These are phyloP conservation scores for Mycena belliarum DNA, from an alignment of 768 basidiomycete genomes.

Conservation along the genomic window DNA sequence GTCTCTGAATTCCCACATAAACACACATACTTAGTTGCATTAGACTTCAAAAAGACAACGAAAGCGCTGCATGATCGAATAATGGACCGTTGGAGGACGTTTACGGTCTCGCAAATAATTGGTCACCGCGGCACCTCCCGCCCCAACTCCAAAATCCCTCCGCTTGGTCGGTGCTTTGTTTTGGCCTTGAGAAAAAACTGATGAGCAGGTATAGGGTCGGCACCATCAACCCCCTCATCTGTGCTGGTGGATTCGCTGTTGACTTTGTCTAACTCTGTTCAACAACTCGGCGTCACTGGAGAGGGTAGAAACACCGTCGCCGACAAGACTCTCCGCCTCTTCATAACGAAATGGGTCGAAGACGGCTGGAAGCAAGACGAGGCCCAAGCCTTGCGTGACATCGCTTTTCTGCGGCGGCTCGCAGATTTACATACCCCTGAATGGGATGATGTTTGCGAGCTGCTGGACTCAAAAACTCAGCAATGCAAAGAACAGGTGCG, in stretches of 20 bases:
- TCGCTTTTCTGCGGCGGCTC: constrained; percentile 50
- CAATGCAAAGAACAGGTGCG: constrained; percentile 30
- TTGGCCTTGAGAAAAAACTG: neutral
- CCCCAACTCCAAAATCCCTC: constrained; percentile 20
- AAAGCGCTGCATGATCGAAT: constrained; percentile 44
- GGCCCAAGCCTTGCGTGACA: constrained; percentile 42
- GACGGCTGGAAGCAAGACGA: constrained; percentile 30
- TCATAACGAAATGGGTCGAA: constrained; percentile 36
- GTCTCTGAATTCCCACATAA: constrained; percentile 13
- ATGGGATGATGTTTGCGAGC: constrained; percentile 28
- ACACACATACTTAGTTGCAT: neutral
- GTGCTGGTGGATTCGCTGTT: constrained; percentile 56
- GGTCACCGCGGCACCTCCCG: constrained; percentile 24
- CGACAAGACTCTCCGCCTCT: constrained; percentile 40
- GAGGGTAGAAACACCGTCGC: constrained; percentile 35
- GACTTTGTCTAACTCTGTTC: constrained; percentile 52
- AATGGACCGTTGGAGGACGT: constrained; percentile 55
- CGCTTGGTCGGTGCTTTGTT: constrained; percentile 27
- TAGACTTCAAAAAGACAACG: constrained; percentile 53
- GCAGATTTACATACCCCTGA: constrained; percentile 34
- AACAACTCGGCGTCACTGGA: constrained; percentile 50
- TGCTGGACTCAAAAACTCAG: constrained; percentile 32
- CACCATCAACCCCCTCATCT: constrained; percentile 48
- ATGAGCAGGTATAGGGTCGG: constrained; percentile 12
- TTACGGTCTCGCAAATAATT: constrained; percentile 38